phyloP scores from a whole-genome alignment of 164 flowering plant genomes.

The Santalum album region DNA sequence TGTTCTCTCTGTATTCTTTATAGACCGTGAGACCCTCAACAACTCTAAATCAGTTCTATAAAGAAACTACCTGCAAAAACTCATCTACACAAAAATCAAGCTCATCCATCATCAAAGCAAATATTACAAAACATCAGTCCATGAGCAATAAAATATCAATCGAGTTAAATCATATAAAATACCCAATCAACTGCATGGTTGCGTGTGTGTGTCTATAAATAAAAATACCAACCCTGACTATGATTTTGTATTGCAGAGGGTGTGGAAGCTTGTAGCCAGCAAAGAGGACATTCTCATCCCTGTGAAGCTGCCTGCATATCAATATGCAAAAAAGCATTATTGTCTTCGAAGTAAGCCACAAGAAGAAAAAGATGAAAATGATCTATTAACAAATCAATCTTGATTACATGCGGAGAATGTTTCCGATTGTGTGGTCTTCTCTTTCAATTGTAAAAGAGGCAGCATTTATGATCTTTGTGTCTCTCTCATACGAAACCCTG shows the following conservation, averaged over 20 bases:
- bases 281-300: slow-evolving; percentile 80
- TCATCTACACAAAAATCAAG: too few relatives aligned
- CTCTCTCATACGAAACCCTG: slow-evolving; percentile 96
- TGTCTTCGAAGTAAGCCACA: slow-evolving; percentile 8
- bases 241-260: slow-evolving; percentile 92
- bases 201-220: too few relatives aligned
- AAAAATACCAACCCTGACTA: slow-evolving; percentile 72
- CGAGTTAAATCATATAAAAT: too few relatives aligned
- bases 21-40: too few relatives aligned
- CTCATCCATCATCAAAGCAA: too few relatives aligned
- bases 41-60: too few relatives aligned
- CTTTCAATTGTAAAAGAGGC: slow-evolving; percentile 91
- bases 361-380: background rate
- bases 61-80: too few relatives aligned
- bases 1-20: too few relatives aligned
- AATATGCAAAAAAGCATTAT: background rate
- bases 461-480: slow-evolving; percentile 96
- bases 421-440: slow-evolving; percentile 93
- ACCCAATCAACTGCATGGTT: too few relatives aligned
- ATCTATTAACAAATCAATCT: background rate
- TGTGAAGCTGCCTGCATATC: slow-evolving; percentile 74
- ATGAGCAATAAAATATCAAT: too few relatives aligned
- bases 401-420: slow-evolving; percentile 84
- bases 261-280: slow-evolving; percentile 99
- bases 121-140: too few relatives aligned